phyloP scores from a whole-genome alignment of 75 land plant genomes.

The Cryptomeria japonica region DNA sequence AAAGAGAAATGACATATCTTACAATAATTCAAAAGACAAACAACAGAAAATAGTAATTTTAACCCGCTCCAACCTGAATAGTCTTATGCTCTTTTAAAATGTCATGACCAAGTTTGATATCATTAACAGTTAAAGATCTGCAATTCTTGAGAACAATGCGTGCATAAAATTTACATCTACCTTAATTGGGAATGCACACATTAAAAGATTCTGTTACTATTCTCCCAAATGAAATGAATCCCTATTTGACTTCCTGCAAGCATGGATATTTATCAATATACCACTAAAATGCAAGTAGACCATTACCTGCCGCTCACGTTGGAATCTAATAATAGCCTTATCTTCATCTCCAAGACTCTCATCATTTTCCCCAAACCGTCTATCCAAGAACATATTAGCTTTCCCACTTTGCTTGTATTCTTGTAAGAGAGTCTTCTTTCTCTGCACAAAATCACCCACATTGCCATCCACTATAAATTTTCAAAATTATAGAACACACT shows the following conservation, averaged over 20 bases:
- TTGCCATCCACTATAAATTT: background rate
- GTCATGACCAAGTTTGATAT: background rate
- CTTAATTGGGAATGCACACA: background rate
- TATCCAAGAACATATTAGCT: conserved; percentile 73
- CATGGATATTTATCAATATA: background rate
- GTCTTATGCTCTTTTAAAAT: background rate
- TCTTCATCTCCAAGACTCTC: conserved; percentile 73
- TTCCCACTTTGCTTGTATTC: conserved; percentile 84
- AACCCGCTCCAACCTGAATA: background rate
- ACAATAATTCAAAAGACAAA: background rate
- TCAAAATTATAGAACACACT: background rate
- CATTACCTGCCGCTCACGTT: conserved; percentile 77
- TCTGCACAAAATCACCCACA: conserved; percentile 26
- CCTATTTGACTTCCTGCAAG: background rate
- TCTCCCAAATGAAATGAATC: background rate
- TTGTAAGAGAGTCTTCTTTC: conserved; percentile 80
- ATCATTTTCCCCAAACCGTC: conserved; percentile 85
- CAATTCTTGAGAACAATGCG: background rate
- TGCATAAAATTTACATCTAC: background rate
- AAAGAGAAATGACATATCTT: background rate
- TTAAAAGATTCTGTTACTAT: background rate
- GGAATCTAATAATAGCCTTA: conserved; percentile 81
- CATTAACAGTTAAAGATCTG: background rate
- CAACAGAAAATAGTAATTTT: background rate
- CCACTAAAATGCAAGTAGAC: background rate